Conservation (phyloP, 495 filamentous ascomycete species). For the Neurospora sp. region DNA sequence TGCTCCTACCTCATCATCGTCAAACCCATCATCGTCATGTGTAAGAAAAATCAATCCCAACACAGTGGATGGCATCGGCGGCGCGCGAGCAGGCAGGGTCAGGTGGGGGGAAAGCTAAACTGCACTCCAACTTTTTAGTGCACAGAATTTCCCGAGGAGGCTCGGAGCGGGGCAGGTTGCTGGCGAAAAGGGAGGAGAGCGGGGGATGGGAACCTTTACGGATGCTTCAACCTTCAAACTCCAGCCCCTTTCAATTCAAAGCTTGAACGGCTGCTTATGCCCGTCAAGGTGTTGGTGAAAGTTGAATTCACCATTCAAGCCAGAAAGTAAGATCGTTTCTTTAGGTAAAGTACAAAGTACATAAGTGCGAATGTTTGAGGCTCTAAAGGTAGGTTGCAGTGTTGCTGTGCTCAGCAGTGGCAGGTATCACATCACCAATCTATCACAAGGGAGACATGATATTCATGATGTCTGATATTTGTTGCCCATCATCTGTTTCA, state of each 20-base stretch:
- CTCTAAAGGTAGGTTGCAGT: not conserved
- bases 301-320: not conserved
- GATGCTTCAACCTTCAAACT: not conserved
- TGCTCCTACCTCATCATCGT: not conserved
- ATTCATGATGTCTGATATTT: not conserved
- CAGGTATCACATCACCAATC: not conserved
- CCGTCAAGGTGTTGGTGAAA: too few relatives aligned
- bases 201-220: not conserved
- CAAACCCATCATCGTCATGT: too few relatives aligned
- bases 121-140: not conserved
- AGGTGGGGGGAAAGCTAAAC: not conserved
- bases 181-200: not conserved
- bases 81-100: not conserved
- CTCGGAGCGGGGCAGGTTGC: not conserved
- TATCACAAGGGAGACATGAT: not conserved
- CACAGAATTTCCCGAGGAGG: not conserved
- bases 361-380: not conserved
- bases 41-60: not conserved
- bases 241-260: not conserved
- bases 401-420: not conserved
- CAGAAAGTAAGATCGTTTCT: not conserved
- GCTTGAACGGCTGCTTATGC: not conserved
- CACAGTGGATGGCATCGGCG: not conserved
- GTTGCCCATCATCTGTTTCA: not conserved
- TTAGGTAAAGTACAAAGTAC: not conserved